phyloP scores from a whole-genome alignment of 2,329 filamentous ascomycete genomes.

The Ceratocystis ficicola region DNA sequence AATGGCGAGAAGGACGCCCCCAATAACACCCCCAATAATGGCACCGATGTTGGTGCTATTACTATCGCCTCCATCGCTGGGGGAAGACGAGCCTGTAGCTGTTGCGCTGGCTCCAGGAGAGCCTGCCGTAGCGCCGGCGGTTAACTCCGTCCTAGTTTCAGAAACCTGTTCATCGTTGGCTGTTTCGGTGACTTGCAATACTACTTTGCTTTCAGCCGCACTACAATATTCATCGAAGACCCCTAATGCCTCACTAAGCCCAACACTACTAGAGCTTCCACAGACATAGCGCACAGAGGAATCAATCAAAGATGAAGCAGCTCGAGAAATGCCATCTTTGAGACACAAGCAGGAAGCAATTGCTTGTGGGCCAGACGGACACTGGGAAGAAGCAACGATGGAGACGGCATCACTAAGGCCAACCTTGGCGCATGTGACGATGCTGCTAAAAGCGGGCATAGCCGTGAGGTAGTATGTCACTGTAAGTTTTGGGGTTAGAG shows the following conservation, averaged over 20 bases:
- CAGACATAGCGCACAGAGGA: slow-evolving; percentile 37
- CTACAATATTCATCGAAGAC: slow-evolving; percentile 40
- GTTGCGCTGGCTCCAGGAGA: slow-evolving; percentile 14
- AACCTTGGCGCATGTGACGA: slow-evolving; percentile 36
- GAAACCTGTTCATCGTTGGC: slow-evolving; percentile 18
- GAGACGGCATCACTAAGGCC: slow-evolving; percentile 28
- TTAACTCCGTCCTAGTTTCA: background rate
- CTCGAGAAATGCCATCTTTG: slow-evolving; percentile 37
- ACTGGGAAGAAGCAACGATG: slow-evolving; percentile 7
- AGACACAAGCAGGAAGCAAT: slow-evolving; percentile 43
- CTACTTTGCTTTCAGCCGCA: slow-evolving; percentile 35
- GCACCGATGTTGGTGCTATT: slow-evolving; percentile 26
- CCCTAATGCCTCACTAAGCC: slow-evolving; percentile 36
- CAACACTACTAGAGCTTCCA: slow-evolving; percentile 33
- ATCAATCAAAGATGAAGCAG: slow-evolving; percentile 35
- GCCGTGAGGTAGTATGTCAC: slow-evolving; percentile 46
- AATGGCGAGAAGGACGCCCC: slow-evolving; percentile 26
- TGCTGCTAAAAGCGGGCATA: slow-evolving; percentile 35
- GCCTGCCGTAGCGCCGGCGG: slow-evolving; percentile 19
- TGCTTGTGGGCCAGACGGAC: slow-evolving; percentile 33
- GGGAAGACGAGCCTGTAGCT: slow-evolving; percentile 9
- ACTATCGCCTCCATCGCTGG: slow-evolving; percentile 13
- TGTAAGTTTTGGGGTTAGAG: slow-evolving; percentile 26
- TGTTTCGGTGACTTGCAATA: slow-evolving; percentile 34
- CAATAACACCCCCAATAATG: slow-evolving; percentile 30